Conservation (phyloP, 306 rosid species). For the Prunus mume region DNA sequence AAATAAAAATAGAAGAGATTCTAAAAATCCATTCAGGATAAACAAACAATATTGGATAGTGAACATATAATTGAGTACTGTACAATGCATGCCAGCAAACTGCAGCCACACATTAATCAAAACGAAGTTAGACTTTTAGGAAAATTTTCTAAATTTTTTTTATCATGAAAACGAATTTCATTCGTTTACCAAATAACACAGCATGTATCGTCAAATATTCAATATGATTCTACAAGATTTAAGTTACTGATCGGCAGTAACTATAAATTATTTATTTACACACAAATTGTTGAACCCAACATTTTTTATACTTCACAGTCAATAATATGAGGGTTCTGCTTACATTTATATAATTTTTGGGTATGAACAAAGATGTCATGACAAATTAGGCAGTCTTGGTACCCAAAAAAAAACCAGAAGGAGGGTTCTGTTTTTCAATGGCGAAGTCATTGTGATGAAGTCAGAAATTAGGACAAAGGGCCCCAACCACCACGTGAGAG, state of each 20-base stretch:
- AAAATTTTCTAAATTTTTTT: background rate
- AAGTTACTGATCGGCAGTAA: background rate
- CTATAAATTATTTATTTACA: background rate
- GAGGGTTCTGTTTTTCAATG: background rate
- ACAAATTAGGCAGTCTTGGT: background rate
- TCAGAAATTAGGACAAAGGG: conserved; percentile 14
- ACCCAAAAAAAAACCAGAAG: background rate
- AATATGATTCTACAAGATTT: too few relatives aligned
- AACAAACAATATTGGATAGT: background rate
- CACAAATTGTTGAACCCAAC: background rate
- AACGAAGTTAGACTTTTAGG: background rate
- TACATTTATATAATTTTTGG: background rate
- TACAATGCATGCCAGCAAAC: background rate
- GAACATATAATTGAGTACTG: too few relatives aligned
- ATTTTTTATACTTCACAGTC: background rate
- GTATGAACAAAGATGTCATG: conserved; percentile 19
- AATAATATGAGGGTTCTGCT: background rate
- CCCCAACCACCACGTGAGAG: conserved; percentile 19
- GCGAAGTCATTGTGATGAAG: background rate
- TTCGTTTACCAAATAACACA: background rate
- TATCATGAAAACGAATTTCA: background rate
- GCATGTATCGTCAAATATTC: too few relatives aligned
- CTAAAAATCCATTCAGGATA: background rate
- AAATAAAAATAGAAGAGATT: background rate
- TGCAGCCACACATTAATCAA: background rate